phyloP scores from a whole-genome alignment of 495 filamentous ascomycete species.

The Penicillium desertorum region DNA sequence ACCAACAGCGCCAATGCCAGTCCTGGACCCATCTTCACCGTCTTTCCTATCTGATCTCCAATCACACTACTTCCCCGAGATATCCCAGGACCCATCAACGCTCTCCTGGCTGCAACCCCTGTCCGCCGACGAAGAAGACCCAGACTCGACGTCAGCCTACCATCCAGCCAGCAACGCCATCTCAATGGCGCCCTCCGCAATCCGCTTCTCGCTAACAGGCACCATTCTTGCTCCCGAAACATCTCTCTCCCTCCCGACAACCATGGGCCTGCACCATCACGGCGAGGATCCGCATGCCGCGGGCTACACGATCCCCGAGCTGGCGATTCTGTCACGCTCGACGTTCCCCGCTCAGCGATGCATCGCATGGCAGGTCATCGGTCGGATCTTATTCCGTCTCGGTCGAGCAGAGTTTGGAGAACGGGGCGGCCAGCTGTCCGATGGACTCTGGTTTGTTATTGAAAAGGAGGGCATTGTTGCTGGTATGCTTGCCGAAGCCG shows the following conservation, averaged over 20 bases:
- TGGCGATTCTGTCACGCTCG: conserved; percentile 78
- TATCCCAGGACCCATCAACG: conserved; percentile 78
- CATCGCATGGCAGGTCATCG: conserved; percentile 86
- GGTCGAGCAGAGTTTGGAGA: conserved; percentile 77
- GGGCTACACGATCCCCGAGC: conserved; percentile 88
- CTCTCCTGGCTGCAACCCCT: conserved; percentile 86
- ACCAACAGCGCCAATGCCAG: conserved; percentile 47
- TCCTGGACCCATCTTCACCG: conserved; percentile 78
- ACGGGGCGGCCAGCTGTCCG: conserved; percentile 54
- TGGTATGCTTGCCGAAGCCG: conserved; percentile 66
- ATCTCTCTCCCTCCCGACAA: conserved; percentile 67
- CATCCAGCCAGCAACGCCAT: conserved; percentile 64
- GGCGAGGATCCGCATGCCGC: conserved; percentile 89
- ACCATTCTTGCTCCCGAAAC: conserved; percentile 70
- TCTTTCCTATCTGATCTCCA: conserved; percentile 83
- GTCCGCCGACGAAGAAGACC: conserved; percentile 56
- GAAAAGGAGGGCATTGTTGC: conserved; percentile 73
- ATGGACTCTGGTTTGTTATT: conserved; percentile 74
- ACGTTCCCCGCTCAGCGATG: conserved; percentile 84
- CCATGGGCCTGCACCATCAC: conserved; percentile 88
- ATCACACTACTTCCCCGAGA: conserved; percentile 85
- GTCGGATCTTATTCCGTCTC: conserved; percentile 78
- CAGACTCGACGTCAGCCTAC: conserved; percentile 61
- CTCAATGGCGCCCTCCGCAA: conserved; percentile 67
- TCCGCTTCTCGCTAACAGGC: conserved; percentile 89